phyloP scores from a whole-genome alignment of 1,284 basidiomycete genomes.

The Abortiporus biennis region DNA sequence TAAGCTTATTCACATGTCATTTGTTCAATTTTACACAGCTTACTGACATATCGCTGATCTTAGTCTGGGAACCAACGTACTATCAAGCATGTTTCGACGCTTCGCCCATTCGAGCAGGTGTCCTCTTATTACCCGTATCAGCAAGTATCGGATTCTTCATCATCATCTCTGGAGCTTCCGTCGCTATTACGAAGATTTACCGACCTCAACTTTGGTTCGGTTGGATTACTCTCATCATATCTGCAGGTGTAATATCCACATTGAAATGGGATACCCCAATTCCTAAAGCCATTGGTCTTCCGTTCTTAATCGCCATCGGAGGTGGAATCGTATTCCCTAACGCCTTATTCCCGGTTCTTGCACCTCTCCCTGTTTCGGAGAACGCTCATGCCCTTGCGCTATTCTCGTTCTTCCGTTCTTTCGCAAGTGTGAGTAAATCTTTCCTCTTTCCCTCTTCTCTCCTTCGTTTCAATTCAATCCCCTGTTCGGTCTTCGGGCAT shows the following conservation, averaged over 20 bases:
- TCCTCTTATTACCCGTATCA: slow-evolving; percentile 31
- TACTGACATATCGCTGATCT: slow-evolving; percentile 2
- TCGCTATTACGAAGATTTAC: slow-evolving; percentile 17
- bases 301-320: slow-evolving; percentile 1
- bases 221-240: slow-evolving; percentile 23
- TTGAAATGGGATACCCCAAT: slow-evolving; percentile 19
- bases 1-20: not conserved
- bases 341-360: slow-evolving; percentile 24
- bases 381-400: slow-evolving; percentile 29
- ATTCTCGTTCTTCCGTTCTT: slow-evolving; percentile 25
- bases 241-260: slow-evolving; percentile 20
- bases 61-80: slow-evolving; percentile 29
- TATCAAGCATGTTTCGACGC: slow-evolving; percentile 37
- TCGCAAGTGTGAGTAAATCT: slow-evolving; percentile 17
- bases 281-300: not conserved
- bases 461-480: no score
- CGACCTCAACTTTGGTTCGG: slow-evolving; percentile 22
- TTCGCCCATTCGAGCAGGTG: slow-evolving; percentile 32
- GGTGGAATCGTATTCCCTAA: slow-evolving; percentile 1
- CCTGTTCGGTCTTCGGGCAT: no score
- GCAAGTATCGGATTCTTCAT: slow-evolving; percentile 24
- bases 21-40: slow-evolving; percentile 1
- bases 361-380: slow-evolving; percentile 25
- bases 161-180: slow-evolving; percentile 25
- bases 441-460: no score